These are phyloP conservation scores for Telopea speciosissima DNA, from an alignment of 177 flowering plant genomes.

Conservation along the genomic window DNA sequence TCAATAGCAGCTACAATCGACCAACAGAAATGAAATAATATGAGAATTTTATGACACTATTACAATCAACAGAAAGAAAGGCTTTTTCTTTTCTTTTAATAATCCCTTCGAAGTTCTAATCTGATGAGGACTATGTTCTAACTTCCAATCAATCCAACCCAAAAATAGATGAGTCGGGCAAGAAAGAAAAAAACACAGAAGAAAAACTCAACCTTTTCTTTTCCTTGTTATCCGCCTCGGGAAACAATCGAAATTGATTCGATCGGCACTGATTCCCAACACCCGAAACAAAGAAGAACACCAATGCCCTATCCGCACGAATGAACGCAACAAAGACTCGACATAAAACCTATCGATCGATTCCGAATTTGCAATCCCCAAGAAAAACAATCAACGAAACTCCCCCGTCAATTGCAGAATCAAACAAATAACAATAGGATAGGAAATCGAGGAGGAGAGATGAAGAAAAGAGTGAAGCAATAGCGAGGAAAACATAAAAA, in stretches of 20 bases:
- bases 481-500: background rate
- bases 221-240: no score
- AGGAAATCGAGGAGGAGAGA: background rate
- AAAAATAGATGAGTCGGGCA: no score
- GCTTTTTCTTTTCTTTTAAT: no score
- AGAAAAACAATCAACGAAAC: background rate
- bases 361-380: background rate
- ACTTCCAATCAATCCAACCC: slow-evolving; percentile 3
- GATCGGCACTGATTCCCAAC: background rate
- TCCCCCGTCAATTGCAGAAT: background rate
- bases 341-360: background rate
- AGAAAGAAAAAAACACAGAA: background rate
- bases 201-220: background rate
- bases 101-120: background rate
- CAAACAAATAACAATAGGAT: no score
- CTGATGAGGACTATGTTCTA: slow-evolving; percentile 7
- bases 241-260: background rate
- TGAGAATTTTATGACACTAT: background rate
- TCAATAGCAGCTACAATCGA: slow-evolving; percentile 12
- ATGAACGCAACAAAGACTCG: background rate
- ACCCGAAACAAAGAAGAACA: background rate
- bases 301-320: background rate
- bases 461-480: background rate
- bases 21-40: background rate
- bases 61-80: background rate